Percentiles rank a stretch among this genome's conserved stretches.
These are phyloP conservation scores for Populus trichocarpa DNA, from an alignment of 441 rosid species.

Conservation along the genomic window DNA sequence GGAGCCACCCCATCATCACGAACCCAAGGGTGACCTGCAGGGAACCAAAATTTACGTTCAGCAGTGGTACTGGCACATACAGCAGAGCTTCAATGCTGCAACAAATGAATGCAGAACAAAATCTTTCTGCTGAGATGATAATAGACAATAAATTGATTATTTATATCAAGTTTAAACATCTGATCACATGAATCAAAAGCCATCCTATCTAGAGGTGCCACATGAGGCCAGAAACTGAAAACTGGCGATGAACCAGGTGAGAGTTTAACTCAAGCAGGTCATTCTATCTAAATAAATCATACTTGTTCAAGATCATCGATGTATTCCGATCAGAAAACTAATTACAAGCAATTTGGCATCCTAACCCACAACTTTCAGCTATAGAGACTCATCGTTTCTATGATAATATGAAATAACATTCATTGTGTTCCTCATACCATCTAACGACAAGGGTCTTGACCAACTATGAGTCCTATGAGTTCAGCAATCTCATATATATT, in stretches of 20 bases:
- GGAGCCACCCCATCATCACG: conserved; percentile 79
- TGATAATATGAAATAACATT: background rate
- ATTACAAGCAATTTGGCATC: background rate
- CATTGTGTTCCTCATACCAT: background rate
- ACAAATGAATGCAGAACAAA: background rate
- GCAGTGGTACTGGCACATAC: background rate
- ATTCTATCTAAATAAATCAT: background rate
- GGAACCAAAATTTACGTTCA: background rate
- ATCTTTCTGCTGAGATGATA: background rate
- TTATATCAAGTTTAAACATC: background rate
- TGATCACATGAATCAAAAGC: background rate
- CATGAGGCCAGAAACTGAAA: background rate
- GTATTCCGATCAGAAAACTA: background rate
- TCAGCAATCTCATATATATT: background rate
- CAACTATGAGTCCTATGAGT: background rate
- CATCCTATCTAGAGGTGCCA: background rate
- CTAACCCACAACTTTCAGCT: background rate
- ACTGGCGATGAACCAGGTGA: background rate
- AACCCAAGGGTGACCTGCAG: conserved; percentile 96
- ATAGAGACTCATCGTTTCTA: background rate
- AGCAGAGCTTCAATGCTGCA: background rate
- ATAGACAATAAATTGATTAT: background rate
- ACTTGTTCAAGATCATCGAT: background rate
- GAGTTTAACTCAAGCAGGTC: background rate
- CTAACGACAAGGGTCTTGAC: background rate